Evolutionary conservation across 768 basidiomycete species (phyloP).

Genomic region (Candolleomyces efflorescens): DNA sequence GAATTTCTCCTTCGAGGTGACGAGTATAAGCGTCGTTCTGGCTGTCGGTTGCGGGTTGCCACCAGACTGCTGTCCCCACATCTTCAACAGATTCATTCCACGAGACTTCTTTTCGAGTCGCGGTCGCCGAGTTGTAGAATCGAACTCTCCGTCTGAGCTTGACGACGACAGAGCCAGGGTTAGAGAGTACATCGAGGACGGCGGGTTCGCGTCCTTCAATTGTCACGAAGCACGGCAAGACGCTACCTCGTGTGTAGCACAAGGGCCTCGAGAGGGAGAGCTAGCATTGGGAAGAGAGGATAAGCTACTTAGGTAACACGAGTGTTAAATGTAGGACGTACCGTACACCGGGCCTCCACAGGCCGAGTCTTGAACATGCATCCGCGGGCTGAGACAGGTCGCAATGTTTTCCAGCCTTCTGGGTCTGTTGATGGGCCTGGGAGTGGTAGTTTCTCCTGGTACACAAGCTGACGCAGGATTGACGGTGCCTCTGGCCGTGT

Average conservation of each 20-base stretch:
- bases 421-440: slow-evolving; percentile 46
- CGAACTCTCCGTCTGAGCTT: slow-evolving; percentile 37
- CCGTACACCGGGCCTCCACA: slow-evolving; percentile 38
- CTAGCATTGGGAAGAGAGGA: slow-evolving; percentile 9
- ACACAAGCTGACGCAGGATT: slow-evolving; percentile 44
- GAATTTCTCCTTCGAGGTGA: slow-evolving; percentile 49
- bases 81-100: slow-evolving; percentile 45
- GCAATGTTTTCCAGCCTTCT: slow-evolving; percentile 46
- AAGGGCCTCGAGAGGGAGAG: slow-evolving; percentile 23
- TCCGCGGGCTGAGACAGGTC: slow-evolving; percentile 37
- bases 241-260: slow-evolving; percentile 46
- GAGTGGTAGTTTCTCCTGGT: slow-evolving; percentile 39
- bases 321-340: slow-evolving; percentile 18
- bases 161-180: slow-evolving; percentile 35
- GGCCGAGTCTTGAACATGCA: slow-evolving; percentile 34
- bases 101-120: slow-evolving; percentile 33
- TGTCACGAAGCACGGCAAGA: slow-evolving; percentile 41
- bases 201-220: slow-evolving; percentile 35
- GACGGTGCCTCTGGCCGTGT: slow-evolving; percentile 43
- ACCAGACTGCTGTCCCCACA: slow-evolving; percentile 42
- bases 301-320: slow-evolving; percentile 1
- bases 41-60: slow-evolving; percentile 32
- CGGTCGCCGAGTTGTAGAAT: slow-evolving; percentile 35
- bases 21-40: slow-evolving; percentile 29
- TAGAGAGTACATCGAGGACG: slow-evolving; percentile 38